Evolutionary conservation across 78 protist genomes (phyloP).

Genomic region (Dictyostelium brefeldianum): DNA sequence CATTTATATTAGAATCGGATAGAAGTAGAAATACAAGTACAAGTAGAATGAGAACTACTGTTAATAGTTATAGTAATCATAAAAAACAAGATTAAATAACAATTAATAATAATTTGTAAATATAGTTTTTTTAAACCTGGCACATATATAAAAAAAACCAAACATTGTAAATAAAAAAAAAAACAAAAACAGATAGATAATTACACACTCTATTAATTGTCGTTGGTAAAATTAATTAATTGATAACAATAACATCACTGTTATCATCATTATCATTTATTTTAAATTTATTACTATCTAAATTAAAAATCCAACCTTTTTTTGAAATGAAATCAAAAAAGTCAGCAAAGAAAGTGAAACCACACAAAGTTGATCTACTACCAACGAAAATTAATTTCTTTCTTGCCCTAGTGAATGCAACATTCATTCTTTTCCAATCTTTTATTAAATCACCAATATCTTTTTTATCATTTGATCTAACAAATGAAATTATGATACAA

Average conservation of each 20-base stretch:
- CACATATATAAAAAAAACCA: no score
- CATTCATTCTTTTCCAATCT: slow-evolving; percentile 94
- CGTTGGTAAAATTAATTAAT: no score
- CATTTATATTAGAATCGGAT: slow-evolving; percentile 36
- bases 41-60: not conserved
- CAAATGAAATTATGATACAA: slow-evolving; percentile 88
- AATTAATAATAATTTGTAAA: no score
- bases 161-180: no score
- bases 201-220: no score
- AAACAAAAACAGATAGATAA: no score
- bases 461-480: slow-evolving; percentile 38
- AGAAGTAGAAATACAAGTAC: not conserved
- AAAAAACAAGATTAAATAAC: not conserved
- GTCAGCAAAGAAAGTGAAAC: slow-evolving; percentile 29
- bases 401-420: slow-evolving; percentile 95
- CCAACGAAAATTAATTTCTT: slow-evolving; percentile 90
- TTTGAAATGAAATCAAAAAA: not conserved
- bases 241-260: no score
- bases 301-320: no score
- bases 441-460: slow-evolving; percentile 87
- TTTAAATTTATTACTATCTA: no score
- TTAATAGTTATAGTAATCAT: not conserved
- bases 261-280: no score
- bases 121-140: no score
- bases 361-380: slow-evolving; percentile 19